Evolutionary conservation across 2,329 filamentous ascomycete genomes (phyloP).

Genomic region (Polychaeton citri): DNA sequence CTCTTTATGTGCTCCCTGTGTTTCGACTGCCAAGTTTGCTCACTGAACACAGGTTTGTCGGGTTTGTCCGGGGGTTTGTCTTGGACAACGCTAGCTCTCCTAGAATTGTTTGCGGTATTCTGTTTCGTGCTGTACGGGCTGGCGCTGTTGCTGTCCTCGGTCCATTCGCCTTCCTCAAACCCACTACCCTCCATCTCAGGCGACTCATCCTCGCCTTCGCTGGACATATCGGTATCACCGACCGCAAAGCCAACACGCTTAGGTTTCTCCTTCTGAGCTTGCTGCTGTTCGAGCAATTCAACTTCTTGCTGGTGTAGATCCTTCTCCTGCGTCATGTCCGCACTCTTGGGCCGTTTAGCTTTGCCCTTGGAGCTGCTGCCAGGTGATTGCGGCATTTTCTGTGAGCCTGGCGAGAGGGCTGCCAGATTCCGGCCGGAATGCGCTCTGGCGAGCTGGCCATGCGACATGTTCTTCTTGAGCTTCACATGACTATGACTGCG

Average conservation of each 20-base stretch:
- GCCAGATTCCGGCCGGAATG: conserved; percentile 25
- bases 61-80: neutral
- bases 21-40: neutral
- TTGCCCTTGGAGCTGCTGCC: conserved; percentile 9
- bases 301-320: conserved; percentile 16
- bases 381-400: conserved; percentile 9
- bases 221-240: conserved; percentile 14
- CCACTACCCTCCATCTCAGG: conserved; percentile 16
- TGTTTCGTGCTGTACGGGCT: conserved; percentile 23
- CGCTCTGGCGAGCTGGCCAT: conserved; percentile 31
- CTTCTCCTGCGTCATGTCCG: conserved; percentile 15
- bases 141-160: conserved; percentile 22
- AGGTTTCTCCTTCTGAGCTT: conserved; percentile 1
- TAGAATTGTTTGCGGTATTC: conserved; percentile 23
- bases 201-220: conserved; percentile 6
- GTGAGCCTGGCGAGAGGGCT: conserved; percentile 6
- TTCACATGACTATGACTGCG: conserved; percentile 17
- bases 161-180: conserved; percentile 23
- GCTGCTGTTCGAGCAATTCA: conserved; percentile 14
- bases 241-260: conserved; percentile 22
- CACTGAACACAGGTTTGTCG: neutral
- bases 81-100: conserved; percentile 14
- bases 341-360: conserved; percentile 18
- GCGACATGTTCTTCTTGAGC: conserved; percentile 28
- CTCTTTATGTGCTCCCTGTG: neutral